Evolutionary conservation across 495 filamentous ascomycete genomes (phyloP), one percentile per base, ranked within the genome.

Genomic region (Friedmanniomyces simplex): DNA sequence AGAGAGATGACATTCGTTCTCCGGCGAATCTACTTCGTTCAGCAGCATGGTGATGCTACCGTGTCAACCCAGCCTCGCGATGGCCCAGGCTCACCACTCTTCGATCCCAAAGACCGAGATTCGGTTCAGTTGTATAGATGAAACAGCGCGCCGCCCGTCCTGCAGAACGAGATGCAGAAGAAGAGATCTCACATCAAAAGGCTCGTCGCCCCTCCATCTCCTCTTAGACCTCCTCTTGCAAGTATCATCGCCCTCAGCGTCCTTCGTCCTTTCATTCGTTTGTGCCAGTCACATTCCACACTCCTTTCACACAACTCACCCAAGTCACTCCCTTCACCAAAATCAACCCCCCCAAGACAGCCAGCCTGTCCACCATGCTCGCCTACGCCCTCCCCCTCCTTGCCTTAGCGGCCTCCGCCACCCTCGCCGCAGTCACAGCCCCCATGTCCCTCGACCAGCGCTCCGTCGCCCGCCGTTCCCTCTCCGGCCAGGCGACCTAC

Each of bases 281-380:
- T 24, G 46, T 49, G 46, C 46, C 4, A 49, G 46, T 28, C 46
- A 49, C 46, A 28, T 5, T 21, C 46, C 25, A 8, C 34, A 49
- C 25, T 22, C 46, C 22, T 26, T 24, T 16, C 18, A 5, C 13
- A 43, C 46, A 49, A 28, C 46, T 49, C 46, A 28, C 39, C 14
- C 13, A 51, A 59, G 49, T 56, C 53, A 48, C 22, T 48, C 39
- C n/a, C 48, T 56, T 8, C 16, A 8, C 8, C 8, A 5, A 18
- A 54, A 54, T 2, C 12, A 42, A 10, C 3, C 28, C 3, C 28
- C 28, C 28, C 32, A 43, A 16, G 14, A 52, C 43, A 50, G 55
- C 55, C 12, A 45, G 55, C 47, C 55, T 57, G 55, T 57, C 32
- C 10, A 57, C 6, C n/a, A 57, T 57, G 55, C 32, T 57, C 53